These are phyloP conservation scores for Chalciporus chontae DNA, from an alignment of 768 basidiomycete species.

Conservation along the genomic window DNA sequence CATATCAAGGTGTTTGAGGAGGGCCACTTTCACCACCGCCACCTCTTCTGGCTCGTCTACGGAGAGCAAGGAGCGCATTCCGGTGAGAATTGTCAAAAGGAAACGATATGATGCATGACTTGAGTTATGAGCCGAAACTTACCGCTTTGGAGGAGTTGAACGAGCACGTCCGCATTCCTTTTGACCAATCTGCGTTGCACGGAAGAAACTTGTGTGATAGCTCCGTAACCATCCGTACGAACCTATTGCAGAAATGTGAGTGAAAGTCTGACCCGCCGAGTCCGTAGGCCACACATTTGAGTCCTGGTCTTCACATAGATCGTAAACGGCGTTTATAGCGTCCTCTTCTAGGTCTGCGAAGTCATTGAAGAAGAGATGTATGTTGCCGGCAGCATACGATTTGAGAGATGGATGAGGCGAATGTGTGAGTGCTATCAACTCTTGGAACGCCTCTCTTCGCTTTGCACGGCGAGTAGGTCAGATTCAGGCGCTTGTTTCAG, in stretches of 20 bases:
- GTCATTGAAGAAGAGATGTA: conserved; percentile 58
- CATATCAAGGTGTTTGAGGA: conserved; percentile 61
- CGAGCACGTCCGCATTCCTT: conserved; percentile 69
- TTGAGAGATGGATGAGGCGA: conserved; percentile 46
- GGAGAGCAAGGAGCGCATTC: conserved; percentile 9
- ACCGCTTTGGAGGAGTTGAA: conserved; percentile 77
- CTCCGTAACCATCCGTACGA: conserved; percentile 64
- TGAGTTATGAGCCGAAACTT: conserved; percentile 24
- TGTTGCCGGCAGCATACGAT: conserved; percentile 53
- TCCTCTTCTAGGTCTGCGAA: conserved; percentile 72
- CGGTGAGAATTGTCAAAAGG: conserved; percentile 19
- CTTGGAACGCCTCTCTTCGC: conserved; percentile 51
- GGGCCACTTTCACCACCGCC: conserved; percentile 53
- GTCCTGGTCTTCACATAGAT: conserved; percentile 70
- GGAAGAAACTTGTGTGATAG: conserved; percentile 49
- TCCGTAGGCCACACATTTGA: conserved; percentile 37
- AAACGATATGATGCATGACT: conserved; percentile 3
- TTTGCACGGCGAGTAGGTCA: conserved; percentile 24
- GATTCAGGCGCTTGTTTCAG: conserved; percentile 1
- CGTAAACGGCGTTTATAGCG: conserved; percentile 75
- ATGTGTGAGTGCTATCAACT: conserved; percentile 53
- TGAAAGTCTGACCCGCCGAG: conserved; percentile 6
- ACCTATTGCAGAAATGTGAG: conserved; percentile 39
- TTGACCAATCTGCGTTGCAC: conserved; percentile 58
- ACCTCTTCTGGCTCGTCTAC: conserved; percentile 68